Evolutionary conservation across 2,329 filamentous ascomycete genomes (phyloP).

Genomic region (Alternaria sp.): DNA sequence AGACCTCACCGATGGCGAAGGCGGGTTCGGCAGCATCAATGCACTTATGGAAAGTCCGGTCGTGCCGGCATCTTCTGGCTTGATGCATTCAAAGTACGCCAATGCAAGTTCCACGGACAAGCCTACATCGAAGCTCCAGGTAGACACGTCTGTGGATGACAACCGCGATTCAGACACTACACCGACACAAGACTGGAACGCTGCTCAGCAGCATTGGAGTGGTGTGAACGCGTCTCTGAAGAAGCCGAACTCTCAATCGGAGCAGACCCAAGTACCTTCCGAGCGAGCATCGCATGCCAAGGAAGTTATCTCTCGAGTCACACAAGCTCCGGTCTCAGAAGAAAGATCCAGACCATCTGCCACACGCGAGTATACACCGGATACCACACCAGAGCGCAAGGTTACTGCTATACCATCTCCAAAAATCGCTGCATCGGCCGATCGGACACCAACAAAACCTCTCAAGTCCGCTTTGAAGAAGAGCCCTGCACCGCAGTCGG

Average conservation of each 20-base stretch:
- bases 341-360: conserved; percentile 1
- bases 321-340: conserved; percentile 18
- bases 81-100: conserved; percentile 35
- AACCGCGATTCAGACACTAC: conserved; percentile 13
- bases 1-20: conserved; percentile 69
- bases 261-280: conserved; percentile 6
- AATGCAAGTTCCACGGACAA: conserved; percentile 21
- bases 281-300: conserved; percentile 2
- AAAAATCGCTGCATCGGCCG: conserved; percentile 12
- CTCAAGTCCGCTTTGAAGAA: conserved; percentile 52
- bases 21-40: conserved; percentile 74
- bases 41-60: conserved; percentile 71
- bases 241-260: conserved; percentile 23
- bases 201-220: conserved; percentile 73
- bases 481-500: conserved; percentile 30
- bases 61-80: conserved; percentile 28
- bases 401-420: conserved; percentile 5
- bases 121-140: conserved; percentile 16
- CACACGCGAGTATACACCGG: conserved; percentile 2
- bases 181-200: conserved; percentile 66
- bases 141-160: conserved; percentile 12
- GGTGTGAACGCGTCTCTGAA: conserved; percentile 68
- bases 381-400: conserved; percentile 4
- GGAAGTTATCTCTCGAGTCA: conserved; percentile 11
- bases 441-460: conserved; percentile 37